Base-by-base conservation (phyloP, 2,329 filamentous ascomycete genomes). In the Cladosporium colombiae region DNA sequence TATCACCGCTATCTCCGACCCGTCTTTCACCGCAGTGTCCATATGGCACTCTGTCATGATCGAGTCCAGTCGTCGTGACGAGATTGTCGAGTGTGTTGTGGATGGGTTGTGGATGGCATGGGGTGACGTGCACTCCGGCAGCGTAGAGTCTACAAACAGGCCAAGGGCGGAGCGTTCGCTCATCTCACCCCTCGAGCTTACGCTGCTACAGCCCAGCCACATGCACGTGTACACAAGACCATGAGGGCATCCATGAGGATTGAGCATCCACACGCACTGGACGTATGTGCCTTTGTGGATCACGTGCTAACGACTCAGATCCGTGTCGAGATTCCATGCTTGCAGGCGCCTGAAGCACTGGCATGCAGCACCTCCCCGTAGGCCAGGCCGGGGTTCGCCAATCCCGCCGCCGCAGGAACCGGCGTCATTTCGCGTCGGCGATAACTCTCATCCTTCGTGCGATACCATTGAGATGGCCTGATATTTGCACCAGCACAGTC, bases 381-480 rank as follows among this genome's bases (percentile, higher is more conserved):
- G 40, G 40, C n/a, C 5, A 7, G 25, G 50, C 2, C 52, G 55
- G 55, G 29, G 40, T 57, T 57, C 55, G 55, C 18, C 29, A 55
- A 29, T 6, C 4, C 23, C 35, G n/a, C 52, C 27, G 50, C 27
- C 50, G 27, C 31, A 33, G 31, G 31, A 33, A 33, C 31, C 31
- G 31, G 31, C 33, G 10, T 14, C 13, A 14, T 35, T 14, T 5
- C 55, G 31, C 16, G 37, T 59, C 56, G 56, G 56, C 23, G 56
- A 25, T 16, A n/a, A 59, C 56, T 59, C 56, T 59, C 21, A 25
- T 44, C 37, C 56, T 59, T 59, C 56, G 35, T 59, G 37, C 56
- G 37, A 59, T n/a, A 3, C 1, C 55, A 40, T 55, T 55, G 52
- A 33, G 52, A 55, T 55, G 18, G 31, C 52, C 52, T 33, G 52